Conservation (phyloP, 2,329 filamentous ascomycete species). For the Cladosporium austrohemisphaericum region DNA sequence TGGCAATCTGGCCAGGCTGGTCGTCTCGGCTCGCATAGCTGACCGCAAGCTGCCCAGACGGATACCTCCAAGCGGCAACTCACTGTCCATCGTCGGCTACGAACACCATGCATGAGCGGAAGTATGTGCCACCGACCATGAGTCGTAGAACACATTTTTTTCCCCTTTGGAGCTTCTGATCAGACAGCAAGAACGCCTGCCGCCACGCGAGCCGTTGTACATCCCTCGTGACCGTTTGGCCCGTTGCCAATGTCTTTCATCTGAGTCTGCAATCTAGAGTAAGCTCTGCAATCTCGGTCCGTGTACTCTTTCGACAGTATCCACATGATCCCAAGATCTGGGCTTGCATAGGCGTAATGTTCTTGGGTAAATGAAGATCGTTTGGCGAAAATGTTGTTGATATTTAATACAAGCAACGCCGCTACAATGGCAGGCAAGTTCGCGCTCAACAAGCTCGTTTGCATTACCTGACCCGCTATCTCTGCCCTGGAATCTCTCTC, state of each 20-base stretch:
- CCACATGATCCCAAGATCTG: not conserved
- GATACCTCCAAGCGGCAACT: not conserved
- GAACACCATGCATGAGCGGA: not conserved
- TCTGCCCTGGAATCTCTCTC: not conserved
- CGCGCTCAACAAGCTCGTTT: no score
- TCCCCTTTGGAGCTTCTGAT: no score
- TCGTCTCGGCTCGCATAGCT: not conserved
- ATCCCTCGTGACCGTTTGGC: not conserved
- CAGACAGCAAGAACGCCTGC: no score
- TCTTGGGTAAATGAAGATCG: constrained; percentile 3
- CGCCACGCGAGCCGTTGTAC: not conserved
- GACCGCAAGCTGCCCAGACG: not conserved
- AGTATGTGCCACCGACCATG: not conserved
- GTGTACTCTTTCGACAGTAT: not conserved
- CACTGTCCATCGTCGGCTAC: not conserved
- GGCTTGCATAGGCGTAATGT: not conserved
- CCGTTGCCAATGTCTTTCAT: constrained; percentile 11
- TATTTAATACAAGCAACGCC: no score
- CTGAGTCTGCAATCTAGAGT: constrained; percentile 11
- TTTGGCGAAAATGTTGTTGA: not conserved
- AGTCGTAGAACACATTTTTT: no score
- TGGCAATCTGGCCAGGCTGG: not conserved
- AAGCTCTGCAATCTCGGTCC: constrained; percentile 6
- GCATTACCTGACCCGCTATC: no score
- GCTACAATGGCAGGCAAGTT: no score